Percentiles rank a stretch among this genome's conserved stretches.
Evolutionary conservation across 1,139 yeast genomes (phyloP).

Genomic region (Barnettozyma hawaiiensis): DNA sequence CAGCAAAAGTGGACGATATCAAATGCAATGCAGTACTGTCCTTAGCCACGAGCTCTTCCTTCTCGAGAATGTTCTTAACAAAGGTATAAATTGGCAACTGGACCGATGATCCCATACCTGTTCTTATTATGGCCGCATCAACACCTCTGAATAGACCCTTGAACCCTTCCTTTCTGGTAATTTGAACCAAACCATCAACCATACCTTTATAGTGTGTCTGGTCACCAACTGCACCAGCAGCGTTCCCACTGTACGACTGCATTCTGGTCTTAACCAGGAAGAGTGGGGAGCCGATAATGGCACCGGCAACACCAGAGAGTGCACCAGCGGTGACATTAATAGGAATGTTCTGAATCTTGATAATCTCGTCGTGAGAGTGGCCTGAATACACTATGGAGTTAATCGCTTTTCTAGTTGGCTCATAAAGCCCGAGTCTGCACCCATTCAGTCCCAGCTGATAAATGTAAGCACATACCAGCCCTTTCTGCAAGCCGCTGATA

Average conservation of each 20-base stretch:
- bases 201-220: conserved; percentile 80
- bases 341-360: conserved; percentile 51
- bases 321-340: conserved; percentile 81
- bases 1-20: conserved; percentile 71
- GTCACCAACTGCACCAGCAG: conserved; percentile 70
- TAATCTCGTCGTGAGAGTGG: conserved; percentile 43
- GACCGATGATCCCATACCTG: conserved; percentile 94
- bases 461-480: conserved; percentile 73
- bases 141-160: conserved; percentile 83
- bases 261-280: conserved; percentile 90
- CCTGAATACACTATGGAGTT: conserved; percentile 44
- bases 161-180: conserved; percentile 65
- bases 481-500: conserved; percentile 80
- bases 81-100: conserved; percentile 90
- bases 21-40: conserved; percentile 68
- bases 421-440: conserved; percentile 88
- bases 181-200: conserved; percentile 59
- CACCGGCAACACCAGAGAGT: conserved; percentile 83
- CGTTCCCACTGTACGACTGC: conserved; percentile 63
- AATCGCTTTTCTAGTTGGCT: conserved; percentile 64
- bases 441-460: conserved; percentile 92
- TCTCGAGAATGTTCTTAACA: conserved; percentile 52
- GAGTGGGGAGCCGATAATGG: conserved; percentile 83
- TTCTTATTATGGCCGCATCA: conserved; percentile 89
- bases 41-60: conserved; percentile 30